Conservation (phyloP, 495 filamentous ascomycete genomes). For the Delitschia confertaspora region DNA sequence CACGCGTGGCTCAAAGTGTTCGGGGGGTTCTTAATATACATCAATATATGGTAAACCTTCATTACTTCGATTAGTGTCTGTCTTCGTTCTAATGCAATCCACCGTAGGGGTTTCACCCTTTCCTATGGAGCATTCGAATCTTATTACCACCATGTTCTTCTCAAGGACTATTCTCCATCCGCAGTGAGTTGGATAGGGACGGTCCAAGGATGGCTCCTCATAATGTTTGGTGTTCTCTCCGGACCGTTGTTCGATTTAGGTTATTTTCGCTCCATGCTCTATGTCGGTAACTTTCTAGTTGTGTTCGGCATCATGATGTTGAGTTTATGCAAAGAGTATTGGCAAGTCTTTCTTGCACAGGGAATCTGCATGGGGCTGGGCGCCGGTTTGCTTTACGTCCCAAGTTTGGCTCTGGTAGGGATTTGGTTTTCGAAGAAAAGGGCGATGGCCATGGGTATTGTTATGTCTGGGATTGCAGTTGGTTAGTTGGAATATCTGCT, state of each 20-base stretch:
- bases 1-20: conserved; percentile 27
- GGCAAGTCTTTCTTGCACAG: conserved; percentile 27
- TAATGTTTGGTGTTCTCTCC: conserved; percentile 28
- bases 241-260: conserved; percentile 31
- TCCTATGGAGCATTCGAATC: conserved; percentile 32
- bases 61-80: background rate
- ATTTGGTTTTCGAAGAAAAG: conserved; percentile 21
- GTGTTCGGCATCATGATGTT: conserved; percentile 29
- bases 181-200: conserved; percentile 34
- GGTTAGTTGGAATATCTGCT: conserved; percentile 9
- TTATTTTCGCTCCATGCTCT: conserved; percentile 31
- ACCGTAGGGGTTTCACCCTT: conserved; percentile 21
- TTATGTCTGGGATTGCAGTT: conserved; percentile 24
- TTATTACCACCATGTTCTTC: conserved; percentile 26
- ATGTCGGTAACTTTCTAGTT: conserved; percentile 20
- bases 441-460: conserved; percentile 23
- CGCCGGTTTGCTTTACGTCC: conserved; percentile 22
- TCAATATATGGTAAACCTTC: conserved; percentile 22
- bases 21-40: conserved; percentile 24
- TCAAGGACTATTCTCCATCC: conserved; percentile 22
- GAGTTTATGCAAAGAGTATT: conserved; percentile 21
- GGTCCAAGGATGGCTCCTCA: conserved; percentile 32
- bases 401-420: conserved; percentile 21
- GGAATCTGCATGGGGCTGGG: conserved; percentile 25
- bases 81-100: background rate